phyloP scores from a whole-genome alignment of 495 filamentous ascomycete species.

The Tirmania nivea region DNA sequence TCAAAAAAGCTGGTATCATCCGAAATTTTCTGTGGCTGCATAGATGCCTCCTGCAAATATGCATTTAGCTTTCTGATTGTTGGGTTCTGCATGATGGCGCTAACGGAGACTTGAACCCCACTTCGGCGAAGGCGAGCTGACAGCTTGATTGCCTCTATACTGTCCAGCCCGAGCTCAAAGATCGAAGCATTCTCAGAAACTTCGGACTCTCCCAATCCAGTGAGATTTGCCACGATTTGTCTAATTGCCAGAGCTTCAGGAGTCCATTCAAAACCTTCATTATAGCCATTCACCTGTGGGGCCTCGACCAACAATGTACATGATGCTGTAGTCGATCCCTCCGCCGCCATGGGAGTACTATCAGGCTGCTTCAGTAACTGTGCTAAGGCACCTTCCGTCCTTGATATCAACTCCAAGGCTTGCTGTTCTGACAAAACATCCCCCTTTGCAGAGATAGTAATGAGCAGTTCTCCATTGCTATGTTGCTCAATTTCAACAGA shows the following conservation, averaged over 20 bases:
- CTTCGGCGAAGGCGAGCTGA: conserved; percentile 38
- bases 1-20: conserved; percentile 11
- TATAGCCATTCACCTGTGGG: background rate
- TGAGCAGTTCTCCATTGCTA: conserved; percentile 23
- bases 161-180: conserved; percentile 44
- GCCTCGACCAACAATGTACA: background rate
- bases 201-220: conserved; percentile 26
- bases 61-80: conserved; percentile 35
- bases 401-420: background rate
- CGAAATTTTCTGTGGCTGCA: background rate
- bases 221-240: conserved; percentile 37
- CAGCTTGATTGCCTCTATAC: conserved; percentile 47
- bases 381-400: background rate
- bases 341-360: background rate
- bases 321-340: background rate
- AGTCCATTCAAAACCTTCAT: conserved; percentile 31
- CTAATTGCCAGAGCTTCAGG: conserved; percentile 28
- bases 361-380: background rate
- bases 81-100: conserved; percentile 44
- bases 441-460: conserved; percentile 31
- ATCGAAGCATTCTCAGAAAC: conserved; percentile 35
- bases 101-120: conserved; percentile 39
- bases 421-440: conserved; percentile 4
- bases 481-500: conserved; percentile 46
- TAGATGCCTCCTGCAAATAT: conserved; percentile 3